Evolutionary conservation across 331 rosid species (phyloP), one percentile per base, ranked within the genome.

Genomic region (Quercus lobata): DNA sequence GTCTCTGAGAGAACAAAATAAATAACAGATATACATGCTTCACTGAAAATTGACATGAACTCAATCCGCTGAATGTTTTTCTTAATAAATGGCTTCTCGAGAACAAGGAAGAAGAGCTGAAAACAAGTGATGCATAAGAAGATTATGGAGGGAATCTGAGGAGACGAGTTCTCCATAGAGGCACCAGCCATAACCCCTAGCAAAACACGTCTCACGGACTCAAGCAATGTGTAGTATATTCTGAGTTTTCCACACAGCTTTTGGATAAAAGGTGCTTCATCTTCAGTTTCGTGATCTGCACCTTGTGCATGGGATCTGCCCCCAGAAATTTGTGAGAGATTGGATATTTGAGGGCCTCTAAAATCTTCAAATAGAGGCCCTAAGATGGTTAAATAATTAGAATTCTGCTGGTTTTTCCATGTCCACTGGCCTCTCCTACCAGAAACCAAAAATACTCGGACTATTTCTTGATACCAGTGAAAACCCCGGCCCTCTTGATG

Each of bases 401-500:
- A 79, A 76, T 55, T 89, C 5, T 90, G 72, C 57, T 83, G 85
- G 21, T 80, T 84, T 77, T 91, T 94, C 98, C 97, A 92, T 52
- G 94, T 91, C 97, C 97, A 94, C 62, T 92, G 98, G 44, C 98
- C 97, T 84, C 97, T 86, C 82, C 91, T 92, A 18, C 97, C 96
- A 0, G 98, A 97, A 55, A 97, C 97, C 8, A 94, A 80, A 69
- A 96, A 91, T 52, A 92, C 92, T 68, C 96, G 82, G 44, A 90
- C 75, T 56, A 94, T 85, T 57, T 92, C 97, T 77, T 92, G 98
- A 77, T 92, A 94, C 97, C 97, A 94, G 72, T 88, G 96, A 81
- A 83, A 91, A 53, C 30, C 79, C 72, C 32, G 79, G 57, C 92
- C 96, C 87, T 89, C 97, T 80, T 71, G 90, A 78, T 94, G 98